A percentile compares a stretch with the other conserved stretches of the same genome.
Evolutionary conservation across 2,329 filamentous ascomycete species (phyloP).

Genomic region (Ophiostoma ulmi): DNA sequence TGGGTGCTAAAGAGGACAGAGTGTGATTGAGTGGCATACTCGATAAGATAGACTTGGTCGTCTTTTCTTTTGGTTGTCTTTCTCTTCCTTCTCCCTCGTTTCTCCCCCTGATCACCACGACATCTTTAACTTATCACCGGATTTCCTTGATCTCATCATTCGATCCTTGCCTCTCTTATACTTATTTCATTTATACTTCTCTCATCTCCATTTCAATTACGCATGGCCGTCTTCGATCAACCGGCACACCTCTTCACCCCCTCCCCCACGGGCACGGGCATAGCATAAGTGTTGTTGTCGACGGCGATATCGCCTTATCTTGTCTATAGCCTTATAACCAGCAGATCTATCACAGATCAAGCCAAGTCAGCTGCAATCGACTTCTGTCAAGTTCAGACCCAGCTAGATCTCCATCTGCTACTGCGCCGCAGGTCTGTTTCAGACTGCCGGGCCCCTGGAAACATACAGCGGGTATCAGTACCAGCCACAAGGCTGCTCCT

Average conservation of each 20-base stretch:
- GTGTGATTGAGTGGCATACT: background rate
- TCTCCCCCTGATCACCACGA: background rate
- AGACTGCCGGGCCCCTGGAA: constrained; percentile 1
- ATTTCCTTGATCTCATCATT: background rate
- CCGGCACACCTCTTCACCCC: background rate
- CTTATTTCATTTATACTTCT: background rate
- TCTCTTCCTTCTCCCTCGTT: background rate
- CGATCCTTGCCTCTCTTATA: background rate
- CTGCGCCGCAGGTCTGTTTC: constrained; percentile 4
- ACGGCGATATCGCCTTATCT: background rate
- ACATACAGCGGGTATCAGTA: background rate
- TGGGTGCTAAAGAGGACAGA: background rate
- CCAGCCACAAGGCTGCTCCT: background rate
- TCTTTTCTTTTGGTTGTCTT: background rate
- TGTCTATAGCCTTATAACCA: background rate
- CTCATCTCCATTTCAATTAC: background rate
- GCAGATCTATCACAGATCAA: background rate
- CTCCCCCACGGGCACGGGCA: background rate
- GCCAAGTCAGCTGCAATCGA: background rate
- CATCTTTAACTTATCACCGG: background rate
- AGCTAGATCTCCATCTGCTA: constrained; percentile 14
- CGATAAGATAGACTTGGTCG: background rate
- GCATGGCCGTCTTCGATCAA: background rate
- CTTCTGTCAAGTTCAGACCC: background rate
- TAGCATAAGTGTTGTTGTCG: constrained; percentile 2